These are phyloP conservation scores for Fusarium palustre DNA, from an alignment of 2,329 filamentous ascomycete species.

Conservation along the genomic window DNA sequence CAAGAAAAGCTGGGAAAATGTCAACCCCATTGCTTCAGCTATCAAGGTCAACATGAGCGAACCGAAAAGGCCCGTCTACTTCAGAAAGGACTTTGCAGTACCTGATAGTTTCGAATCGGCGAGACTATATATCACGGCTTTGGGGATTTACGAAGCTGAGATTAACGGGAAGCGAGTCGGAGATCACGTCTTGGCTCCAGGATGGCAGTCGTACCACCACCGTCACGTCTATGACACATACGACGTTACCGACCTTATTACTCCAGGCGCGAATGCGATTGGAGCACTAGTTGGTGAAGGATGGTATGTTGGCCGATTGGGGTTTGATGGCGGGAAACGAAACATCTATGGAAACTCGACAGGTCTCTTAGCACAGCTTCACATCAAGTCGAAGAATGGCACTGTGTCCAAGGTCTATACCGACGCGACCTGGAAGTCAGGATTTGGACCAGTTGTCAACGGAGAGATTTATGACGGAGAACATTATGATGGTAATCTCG, in stretches of 20 bases:
- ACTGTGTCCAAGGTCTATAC: slow-evolving; percentile 8
- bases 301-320: slow-evolving; percentile 58
- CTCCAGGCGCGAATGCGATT: slow-evolving; percentile 53
- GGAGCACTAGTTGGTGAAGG: slow-evolving; percentile 59
- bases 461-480: slow-evolving; percentile 65
- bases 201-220: slow-evolving; percentile 63
- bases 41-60: not conserved
- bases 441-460: not conserved
- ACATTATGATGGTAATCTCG: slow-evolving; percentile 59
- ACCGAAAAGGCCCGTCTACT: slow-evolving; percentile 4
- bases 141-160: slow-evolving; percentile 59
- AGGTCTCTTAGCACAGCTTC: slow-evolving; percentile 53
- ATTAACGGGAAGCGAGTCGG: slow-evolving; percentile 56
- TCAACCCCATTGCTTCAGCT: not conserved
- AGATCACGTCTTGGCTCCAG: slow-evolving; percentile 59
- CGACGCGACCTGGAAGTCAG: slow-evolving; percentile 36
- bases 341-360: slow-evolving; percentile 54
- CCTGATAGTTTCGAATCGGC: slow-evolving; percentile 48
- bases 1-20: not conserved
- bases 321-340: slow-evolving; percentile 27
- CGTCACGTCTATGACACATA: slow-evolving; percentile 64
- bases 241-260: slow-evolving; percentile 60
- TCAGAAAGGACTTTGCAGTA: slow-evolving; percentile 52
- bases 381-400: slow-evolving; percentile 39
- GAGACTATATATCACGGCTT: slow-evolving; percentile 60